Conservation (phyloP, 345 rosid species). For the Fremontodendron californicum region DNA sequence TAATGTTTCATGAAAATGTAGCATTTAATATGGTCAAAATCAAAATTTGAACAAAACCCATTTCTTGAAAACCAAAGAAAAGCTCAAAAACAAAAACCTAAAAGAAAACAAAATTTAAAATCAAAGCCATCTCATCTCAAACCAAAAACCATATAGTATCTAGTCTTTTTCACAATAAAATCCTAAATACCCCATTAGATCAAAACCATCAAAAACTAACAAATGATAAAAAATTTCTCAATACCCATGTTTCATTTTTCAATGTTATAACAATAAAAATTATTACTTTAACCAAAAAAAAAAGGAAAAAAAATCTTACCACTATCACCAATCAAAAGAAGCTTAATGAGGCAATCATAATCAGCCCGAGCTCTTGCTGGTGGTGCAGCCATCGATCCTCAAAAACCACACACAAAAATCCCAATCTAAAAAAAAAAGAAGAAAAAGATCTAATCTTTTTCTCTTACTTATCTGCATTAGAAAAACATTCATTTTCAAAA, state of each 20-base stretch:
- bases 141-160: background rate
- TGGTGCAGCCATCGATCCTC: conserved; percentile 62
- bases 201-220: background rate
- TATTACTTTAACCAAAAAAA: background rate
- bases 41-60: background rate
- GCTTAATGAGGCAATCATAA: conserved; percentile 78
- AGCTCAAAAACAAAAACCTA: background rate
- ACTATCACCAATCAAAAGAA: conserved; percentile 71
- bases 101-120: background rate
- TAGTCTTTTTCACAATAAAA: background rate
- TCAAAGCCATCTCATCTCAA: background rate
- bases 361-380: conserved; percentile 74
- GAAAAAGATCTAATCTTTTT: background rate
- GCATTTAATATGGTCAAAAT: background rate
- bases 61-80: conserved; percentile 5
- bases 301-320: conserved; percentile 28
- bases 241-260: background rate
- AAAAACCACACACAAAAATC: background rate
- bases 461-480: conserved; percentile 11
- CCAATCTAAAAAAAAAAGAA: background rate
- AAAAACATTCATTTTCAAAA: background rate
- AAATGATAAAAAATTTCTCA: background rate
- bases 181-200: background rate
- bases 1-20: background rate
- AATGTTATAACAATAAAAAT: background rate